Conservation (phyloP, 108 stramenopile genomes). For the Epithemia pelagica region DNA sequence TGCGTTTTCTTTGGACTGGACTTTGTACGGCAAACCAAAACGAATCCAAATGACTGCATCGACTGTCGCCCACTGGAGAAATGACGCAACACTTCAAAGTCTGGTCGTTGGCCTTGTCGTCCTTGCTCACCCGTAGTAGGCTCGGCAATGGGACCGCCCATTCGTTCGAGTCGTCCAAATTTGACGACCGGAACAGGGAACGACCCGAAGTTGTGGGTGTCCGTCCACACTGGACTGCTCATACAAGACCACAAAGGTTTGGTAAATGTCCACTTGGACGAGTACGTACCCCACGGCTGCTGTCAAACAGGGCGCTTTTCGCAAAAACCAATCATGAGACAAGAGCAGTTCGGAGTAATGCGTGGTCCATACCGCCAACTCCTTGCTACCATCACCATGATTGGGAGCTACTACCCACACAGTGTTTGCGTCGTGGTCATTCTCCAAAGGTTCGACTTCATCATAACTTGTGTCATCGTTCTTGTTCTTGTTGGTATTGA, state of each 20-base stretch:
- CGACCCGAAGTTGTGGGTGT: constrained; percentile 19
- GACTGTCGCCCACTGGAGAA: no score
- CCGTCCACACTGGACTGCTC: constrained; percentile 23
- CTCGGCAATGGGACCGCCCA: no score
- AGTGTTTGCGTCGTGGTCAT: background rate
- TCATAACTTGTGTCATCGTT: no score
- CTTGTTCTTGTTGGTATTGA: no score
- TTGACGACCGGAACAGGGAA: no score
- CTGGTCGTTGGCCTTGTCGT: no score
- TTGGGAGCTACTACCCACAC: no score
- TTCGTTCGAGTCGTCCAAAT: no score
- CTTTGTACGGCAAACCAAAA: background rate
- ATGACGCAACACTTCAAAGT: no score
- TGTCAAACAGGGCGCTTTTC: background rate
- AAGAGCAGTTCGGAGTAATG: background rate
- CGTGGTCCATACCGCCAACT: background rate
- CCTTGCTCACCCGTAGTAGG: no score
- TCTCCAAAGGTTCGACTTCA: background rate
- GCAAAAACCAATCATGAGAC: background rate
- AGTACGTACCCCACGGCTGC: constrained; percentile 8
- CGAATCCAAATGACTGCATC: background rate
- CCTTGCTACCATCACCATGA: no score
- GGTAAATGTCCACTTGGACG: constrained; percentile 42
- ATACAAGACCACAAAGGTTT: constrained; percentile 26
- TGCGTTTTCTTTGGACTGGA: background rate